Evolutionary conservation across 2,329 filamentous ascomycete genomes (phyloP).

Genomic region (Metarhizium brunneum): DNA sequence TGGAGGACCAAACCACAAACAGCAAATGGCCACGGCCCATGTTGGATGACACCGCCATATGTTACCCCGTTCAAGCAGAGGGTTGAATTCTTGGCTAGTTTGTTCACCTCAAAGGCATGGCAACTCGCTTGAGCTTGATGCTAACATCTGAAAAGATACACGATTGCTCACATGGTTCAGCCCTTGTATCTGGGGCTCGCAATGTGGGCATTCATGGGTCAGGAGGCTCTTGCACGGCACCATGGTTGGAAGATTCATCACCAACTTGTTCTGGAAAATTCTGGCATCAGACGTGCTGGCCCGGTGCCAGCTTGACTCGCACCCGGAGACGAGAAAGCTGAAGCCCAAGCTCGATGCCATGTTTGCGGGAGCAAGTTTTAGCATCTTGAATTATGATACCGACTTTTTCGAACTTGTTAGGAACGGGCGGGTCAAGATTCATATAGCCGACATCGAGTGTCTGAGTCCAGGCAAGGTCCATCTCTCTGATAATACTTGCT

Average conservation of each 20-base stretch:
- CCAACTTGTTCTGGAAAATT: conserved; percentile 48
- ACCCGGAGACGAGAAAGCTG: conserved; percentile 43
- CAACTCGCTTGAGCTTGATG: neutral
- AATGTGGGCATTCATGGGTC: conserved; percentile 47
- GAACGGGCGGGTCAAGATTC: conserved; percentile 39
- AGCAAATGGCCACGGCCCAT: conserved; percentile 46
- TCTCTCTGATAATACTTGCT: conserved; percentile 36
- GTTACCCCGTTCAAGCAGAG: conserved; percentile 60
- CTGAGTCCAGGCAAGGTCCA: conserved; percentile 37
- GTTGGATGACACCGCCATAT: conserved; percentile 48
- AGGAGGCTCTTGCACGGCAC: conserved; percentile 50
- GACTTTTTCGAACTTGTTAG: conserved; percentile 48
- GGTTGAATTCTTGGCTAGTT: conserved; percentile 57
- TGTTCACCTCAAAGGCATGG: conserved; percentile 8
- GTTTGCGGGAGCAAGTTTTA: conserved; percentile 45
- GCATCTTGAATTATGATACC: conserved; percentile 51
- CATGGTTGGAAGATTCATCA: conserved; percentile 43
- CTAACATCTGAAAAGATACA: conserved; percentile 36
- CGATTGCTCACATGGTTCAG: conserved; percentile 65
- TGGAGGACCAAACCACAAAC: neutral
- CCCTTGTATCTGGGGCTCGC: conserved; percentile 62
- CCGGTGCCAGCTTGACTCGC: conserved; percentile 43
- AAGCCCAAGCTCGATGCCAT: conserved; percentile 42
- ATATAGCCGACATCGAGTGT: conserved; percentile 40
- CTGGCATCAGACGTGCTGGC: conserved; percentile 45